Evolutionary conservation across 495 filamentous ascomycete species (phyloP), one percentile per base, ranked within the genome.

Genomic region (Clohesyomyces aquaticus): DNA sequence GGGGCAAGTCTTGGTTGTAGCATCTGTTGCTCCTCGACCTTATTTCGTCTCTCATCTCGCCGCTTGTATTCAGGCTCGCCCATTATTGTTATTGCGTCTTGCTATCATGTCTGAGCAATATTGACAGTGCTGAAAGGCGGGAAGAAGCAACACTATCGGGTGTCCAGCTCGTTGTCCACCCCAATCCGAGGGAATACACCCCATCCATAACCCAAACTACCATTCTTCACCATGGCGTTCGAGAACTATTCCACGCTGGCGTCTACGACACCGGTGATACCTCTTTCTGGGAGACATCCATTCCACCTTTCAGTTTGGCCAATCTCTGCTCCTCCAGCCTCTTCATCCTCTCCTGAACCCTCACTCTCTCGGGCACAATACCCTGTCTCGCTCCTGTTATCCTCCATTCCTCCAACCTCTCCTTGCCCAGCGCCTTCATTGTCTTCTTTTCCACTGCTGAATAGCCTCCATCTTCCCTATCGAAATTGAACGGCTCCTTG

Each of bases 401-500:
- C 75, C 79, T 82, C 88, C 88, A 91, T 4, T 81, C 86, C 16
- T 67, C 48, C 51, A 91, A 64, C 19, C 80, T 77, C 29, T 85
- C 81, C 66, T 79, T 80, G 2, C 86, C 85, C 27, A 90, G 73
- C 11, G 80, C 80, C 21, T 67, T 75, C 64, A 91, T 74, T 4
- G 89, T 90, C 69, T 86, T 86, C 65, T 69, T 76, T 74, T 91
- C 88, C 0, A 91, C 87, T n/a, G 88, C 63, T 64, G 83, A 88
- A 65, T 87, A 90, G 1, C 85, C 63, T 63, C 75, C 75, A 59
- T 88, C 82, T 18, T 80, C 72, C n/a, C 86, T 77, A 57, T 88
- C 80, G 57, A 89, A 88, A 50, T 77, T 71, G 71, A 90, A 88
- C 12, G 87, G 86, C 71, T 84, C 75, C 11, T 53, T 57, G 42